Evolutionary conservation across 192 early-diverging fungal genomes (phyloP).

Genomic region (Entomortierella beljakovae): DNA sequence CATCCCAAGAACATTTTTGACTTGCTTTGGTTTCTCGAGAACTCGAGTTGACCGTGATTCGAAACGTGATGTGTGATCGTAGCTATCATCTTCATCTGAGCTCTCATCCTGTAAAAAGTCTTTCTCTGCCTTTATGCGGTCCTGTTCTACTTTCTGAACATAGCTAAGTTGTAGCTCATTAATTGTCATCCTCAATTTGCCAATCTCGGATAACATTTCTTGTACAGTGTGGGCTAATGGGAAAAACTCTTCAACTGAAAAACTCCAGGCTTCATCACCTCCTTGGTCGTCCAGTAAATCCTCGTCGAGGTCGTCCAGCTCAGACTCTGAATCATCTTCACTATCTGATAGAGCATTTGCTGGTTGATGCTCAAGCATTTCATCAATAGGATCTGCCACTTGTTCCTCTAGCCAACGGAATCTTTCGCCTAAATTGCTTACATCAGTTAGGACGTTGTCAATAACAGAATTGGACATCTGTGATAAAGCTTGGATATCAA

Average conservation of each 20-base stretch:
- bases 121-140: conserved; percentile 61
- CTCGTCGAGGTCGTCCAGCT: neutral
- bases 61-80: neutral
- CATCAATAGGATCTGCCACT: conserved; percentile 36
- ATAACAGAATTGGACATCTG: conserved; percentile 67
- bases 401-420: conserved; percentile 62
- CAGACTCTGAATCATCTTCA: neutral
- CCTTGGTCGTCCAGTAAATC: conserved; percentile 3
- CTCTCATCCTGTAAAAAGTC: conserved; percentile 51
- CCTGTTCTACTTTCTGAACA: conserved; percentile 67
- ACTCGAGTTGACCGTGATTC: neutral
- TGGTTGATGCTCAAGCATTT: conserved; percentile 1
- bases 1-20: conserved; percentile 24
- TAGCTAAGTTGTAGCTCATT: conserved; percentile 72
- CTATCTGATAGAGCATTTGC: neutral
- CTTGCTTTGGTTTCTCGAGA: conserved; percentile 13
- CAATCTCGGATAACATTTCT: conserved; percentile 62
- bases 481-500: conserved; percentile 68
- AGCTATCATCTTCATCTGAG: conserved; percentile 1
- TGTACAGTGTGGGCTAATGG: conserved; percentile 58
- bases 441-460: conserved; percentile 62
- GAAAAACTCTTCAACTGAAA: conserved; percentile 63
- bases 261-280: conserved; percentile 29
- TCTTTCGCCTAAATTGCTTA: conserved; percentile 54
- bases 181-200: conserved; percentile 62